Base-by-base conservation (phyloP, 1,284 basidiomycete genomes). In the Acaromyces ingoldii region DNA sequence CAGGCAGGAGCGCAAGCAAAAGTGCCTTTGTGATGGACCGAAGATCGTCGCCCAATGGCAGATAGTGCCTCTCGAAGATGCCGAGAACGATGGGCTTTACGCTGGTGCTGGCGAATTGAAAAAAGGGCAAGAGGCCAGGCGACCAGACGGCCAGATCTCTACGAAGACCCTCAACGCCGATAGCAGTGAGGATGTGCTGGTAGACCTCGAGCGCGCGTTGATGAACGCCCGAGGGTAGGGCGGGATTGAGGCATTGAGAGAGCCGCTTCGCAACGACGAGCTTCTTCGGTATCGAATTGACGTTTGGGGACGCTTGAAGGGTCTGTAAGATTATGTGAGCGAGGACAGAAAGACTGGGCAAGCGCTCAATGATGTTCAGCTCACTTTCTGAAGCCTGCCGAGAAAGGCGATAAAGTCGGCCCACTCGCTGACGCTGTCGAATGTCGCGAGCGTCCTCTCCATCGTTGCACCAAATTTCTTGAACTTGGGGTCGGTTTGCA, bases 351-450 rank as follows among this genome's bases (percentile, higher is more conserved):
- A 24, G 5, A 13, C 10, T 25, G 40, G 11, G 17, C 3, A 13
- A n/a, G 30, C 37, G 13, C 37, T 17, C 10, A 10, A 10, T 7
- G 2, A 11, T 11, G 25, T 11, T 11, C 1, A 7, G 75, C 80
- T 55, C 66, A 88, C 91, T 82, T 97, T 98, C 63, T 96, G 84
- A 53, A 99, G 78, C 58, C 92, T 86, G 66, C 91, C 92, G 70
- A 99, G 79, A 78, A 98, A 98, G 38, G 93, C 88, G 74, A 97
- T 97, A 76, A 93, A 98, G 79, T 99, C 95, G 54, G 95, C 93
- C 95, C 95, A 99, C 79, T 99, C 95, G 58, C 93, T 89, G 57
- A 97, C 90, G 72, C 84, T 89, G 74, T 97, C 92, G 70, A 99
- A 98, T 1, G 89, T 87, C 61, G 86, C 87, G 25, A 99, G 80